Conservation (phyloP, 306 rosid species). For the Delonix regia region DNA sequence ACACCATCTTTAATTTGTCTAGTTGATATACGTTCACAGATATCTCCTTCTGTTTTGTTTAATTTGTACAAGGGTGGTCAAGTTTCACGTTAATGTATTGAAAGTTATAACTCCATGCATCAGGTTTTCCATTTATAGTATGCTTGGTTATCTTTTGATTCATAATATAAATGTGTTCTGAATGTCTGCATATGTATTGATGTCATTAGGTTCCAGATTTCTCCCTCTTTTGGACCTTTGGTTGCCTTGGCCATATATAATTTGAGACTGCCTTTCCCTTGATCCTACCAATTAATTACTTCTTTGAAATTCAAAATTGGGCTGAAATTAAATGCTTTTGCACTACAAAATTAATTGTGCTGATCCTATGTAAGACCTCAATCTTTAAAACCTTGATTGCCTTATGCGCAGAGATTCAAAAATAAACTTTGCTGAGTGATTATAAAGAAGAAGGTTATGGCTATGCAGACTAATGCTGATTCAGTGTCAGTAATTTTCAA, state of each 20-base stretch:
- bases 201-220: slow-evolving; percentile 7
- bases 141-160: not conserved
- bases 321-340: slow-evolving; percentile 10
- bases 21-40: not conserved
- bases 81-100: not conserved
- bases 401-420: slow-evolving; percentile 13
- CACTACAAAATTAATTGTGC: not conserved
- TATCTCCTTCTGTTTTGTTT: slow-evolving; percentile 8
- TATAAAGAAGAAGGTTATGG: slow-evolving; percentile 18
- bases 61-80: not conserved
- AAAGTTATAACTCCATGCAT: slow-evolving; percentile 4
- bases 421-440: slow-evolving; percentile 18
- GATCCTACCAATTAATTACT: not conserved
- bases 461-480: slow-evolving; percentile 12
- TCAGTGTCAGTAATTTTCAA: not conserved
- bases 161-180: not conserved
- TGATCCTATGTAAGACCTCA: not conserved
- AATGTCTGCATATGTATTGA: not conserved
- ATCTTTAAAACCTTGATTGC: slow-evolving; percentile 2
- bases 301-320: not conserved
- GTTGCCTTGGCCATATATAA: slow-evolving; percentile 5
- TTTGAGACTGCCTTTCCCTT: slow-evolving; percentile 14
- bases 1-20: not conserved
- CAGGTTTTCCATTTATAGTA: not conserved
- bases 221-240: not conserved